These are phyloP conservation scores for Trifolium subterraneum DNA, from an alignment of 306 rosid species.

Conservation along the genomic window DNA sequence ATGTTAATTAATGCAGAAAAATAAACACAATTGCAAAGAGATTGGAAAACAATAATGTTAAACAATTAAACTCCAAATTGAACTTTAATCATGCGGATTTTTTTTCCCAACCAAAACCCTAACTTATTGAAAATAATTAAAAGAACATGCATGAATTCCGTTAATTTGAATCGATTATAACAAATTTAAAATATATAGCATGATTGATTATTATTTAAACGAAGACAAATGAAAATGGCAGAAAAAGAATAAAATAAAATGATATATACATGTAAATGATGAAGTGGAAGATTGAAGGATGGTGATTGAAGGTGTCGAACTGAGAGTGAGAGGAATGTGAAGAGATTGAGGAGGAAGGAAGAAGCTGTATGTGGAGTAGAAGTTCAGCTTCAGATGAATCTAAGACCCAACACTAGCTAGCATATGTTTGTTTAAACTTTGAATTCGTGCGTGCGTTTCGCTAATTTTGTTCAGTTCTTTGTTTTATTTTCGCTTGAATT, in stretches of 20 bases:
- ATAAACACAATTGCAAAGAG: not conserved
- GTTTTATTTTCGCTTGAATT: too few relatives aligned
- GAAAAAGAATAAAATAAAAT: not conserved
- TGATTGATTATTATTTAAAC: not conserved
- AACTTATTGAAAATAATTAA: conserved; percentile 12
- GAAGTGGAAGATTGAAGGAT: conserved; percentile 36
- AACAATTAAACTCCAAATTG: conserved; percentile 13
- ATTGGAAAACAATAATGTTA: not conserved
- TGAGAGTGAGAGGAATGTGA: not conserved
- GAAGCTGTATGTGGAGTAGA: too few relatives aligned
- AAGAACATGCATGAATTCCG: conserved; percentile 1
- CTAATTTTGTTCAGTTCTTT: too few relatives aligned
- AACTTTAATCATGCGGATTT: not conserved
- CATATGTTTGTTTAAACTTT: too few relatives aligned
- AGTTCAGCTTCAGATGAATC: too few relatives aligned
- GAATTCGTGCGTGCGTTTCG: too few relatives aligned
- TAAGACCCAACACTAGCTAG: too few relatives aligned
- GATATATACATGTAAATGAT: not conserved
- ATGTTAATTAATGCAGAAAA: not conserved
- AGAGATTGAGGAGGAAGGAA: too few relatives aligned
- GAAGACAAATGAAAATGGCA: not conserved
- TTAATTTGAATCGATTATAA: not conserved
- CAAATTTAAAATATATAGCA: not conserved
- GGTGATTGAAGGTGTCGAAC: not conserved
- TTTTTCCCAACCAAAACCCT: conserved; percentile 38